phyloP scores from a whole-genome alignment of 495 filamentous ascomycete genomes.

The Cercophora newfieldiana region DNA sequence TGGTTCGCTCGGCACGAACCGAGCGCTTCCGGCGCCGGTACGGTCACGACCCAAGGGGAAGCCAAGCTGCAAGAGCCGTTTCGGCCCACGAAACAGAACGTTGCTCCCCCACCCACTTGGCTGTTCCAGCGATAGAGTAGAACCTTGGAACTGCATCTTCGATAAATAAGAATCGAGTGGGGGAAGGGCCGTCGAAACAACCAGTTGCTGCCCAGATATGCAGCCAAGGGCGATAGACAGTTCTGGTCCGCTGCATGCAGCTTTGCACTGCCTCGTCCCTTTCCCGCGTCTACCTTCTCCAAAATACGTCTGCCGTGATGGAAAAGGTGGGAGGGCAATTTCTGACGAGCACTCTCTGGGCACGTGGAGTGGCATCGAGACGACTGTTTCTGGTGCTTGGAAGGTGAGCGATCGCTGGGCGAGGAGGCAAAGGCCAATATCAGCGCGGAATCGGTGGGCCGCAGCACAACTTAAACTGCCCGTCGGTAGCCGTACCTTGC shows the following conservation, averaged over 20 bases:
- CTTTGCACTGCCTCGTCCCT: slow-evolving; percentile 8
- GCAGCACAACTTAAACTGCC: neutral
- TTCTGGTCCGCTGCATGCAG: slow-evolving; percentile 3
- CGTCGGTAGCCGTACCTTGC: slow-evolving; percentile 4
- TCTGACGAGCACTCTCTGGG: neutral
- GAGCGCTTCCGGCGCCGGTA: neutral
- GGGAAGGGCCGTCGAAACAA: neutral
- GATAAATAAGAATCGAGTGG: neutral
- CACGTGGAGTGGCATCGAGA: neutral
- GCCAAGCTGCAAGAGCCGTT: neutral
- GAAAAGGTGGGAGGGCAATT: neutral
- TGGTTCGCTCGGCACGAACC: slow-evolving; percentile 3
- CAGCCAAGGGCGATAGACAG: neutral
- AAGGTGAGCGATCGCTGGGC: neutral
- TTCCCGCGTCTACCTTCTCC: slow-evolving; percentile 6
- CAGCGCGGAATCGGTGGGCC: neutral
- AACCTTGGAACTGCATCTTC: neutral
- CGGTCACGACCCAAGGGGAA: neutral
- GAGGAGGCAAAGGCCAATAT: neutral
- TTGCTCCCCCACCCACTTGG: no score
- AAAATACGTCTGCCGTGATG: neutral
- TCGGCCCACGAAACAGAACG: no score
- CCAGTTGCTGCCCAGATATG: neutral
- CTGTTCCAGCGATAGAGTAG: neutral
- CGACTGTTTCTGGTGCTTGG: neutral